Evolutionary conservation across 2,329 filamentous ascomycete genomes (phyloP).

Genomic region (Neopestalotiopsis clavispora): DNA sequence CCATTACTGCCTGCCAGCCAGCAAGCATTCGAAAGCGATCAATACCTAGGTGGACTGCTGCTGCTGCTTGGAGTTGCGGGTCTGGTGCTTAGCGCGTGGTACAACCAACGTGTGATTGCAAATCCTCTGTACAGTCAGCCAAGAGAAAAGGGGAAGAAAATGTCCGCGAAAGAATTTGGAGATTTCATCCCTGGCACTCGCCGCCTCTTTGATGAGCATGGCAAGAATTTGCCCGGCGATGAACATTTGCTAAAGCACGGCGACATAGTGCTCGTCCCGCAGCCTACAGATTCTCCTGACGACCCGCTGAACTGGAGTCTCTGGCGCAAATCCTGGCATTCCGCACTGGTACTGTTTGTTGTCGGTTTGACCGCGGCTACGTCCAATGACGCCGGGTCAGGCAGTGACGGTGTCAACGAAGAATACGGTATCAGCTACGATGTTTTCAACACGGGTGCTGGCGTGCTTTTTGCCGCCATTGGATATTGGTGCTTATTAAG

Average conservation of each 20-base stretch:
- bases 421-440: constrained; percentile 56
- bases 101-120: neutral
- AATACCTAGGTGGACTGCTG: neutral
- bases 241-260: constrained; percentile 25
- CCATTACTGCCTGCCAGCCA: neutral
- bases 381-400: constrained; percentile 59
- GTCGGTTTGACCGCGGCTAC: constrained; percentile 61
- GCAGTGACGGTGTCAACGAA: constrained; percentile 52
- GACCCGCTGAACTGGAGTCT: constrained; percentile 58
- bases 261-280: constrained; percentile 57
- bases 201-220: constrained; percentile 10
- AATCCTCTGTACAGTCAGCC: neutral
- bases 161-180: neutral
- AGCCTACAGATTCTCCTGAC: constrained; percentile 56
- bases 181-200: constrained; percentile 9
- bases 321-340: constrained; percentile 54
- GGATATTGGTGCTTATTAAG: constrained; percentile 60
- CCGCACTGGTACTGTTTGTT: constrained; percentile 55
- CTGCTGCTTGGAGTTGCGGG: neutral
- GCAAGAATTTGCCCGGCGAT: constrained; percentile 6
- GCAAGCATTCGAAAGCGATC: neutral
- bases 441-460: constrained; percentile 60
- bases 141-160: neutral
- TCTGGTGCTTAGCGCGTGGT: neutral
- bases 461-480: constrained; percentile 59